These are phyloP conservation scores for Botryotinia calthae DNA, from an alignment of 2,329 filamentous ascomycete genomes.

Conservation along the genomic window DNA sequence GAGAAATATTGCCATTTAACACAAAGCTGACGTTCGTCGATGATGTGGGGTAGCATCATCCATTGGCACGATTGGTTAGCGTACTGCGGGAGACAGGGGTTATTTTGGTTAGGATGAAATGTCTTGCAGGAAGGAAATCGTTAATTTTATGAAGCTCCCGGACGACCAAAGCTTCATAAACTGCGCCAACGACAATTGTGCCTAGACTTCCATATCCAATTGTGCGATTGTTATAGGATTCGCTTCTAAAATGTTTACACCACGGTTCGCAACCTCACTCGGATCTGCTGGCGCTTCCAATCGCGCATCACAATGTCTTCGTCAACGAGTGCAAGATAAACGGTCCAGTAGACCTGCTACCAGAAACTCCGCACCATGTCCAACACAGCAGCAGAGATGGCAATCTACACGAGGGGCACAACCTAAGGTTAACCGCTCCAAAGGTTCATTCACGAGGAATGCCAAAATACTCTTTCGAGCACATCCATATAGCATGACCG, in stretches of 20 bases:
- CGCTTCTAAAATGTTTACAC: conserved; percentile 31
- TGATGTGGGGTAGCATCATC: conserved; percentile 21
- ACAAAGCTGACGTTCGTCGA: neutral
- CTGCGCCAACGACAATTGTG: conserved; percentile 3
- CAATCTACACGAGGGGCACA: conserved; percentile 28
- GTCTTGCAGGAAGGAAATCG: conserved; percentile 11
- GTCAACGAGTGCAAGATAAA: conserved; percentile 28
- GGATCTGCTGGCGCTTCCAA: conserved; percentile 26
- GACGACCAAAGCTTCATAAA: conserved; percentile 3
- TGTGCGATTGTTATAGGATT: neutral
- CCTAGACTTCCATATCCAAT: neutral
- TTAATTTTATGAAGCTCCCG: neutral
- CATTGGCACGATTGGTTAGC: conserved; percentile 11
- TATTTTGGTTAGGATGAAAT: conserved; percentile 9
- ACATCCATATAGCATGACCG: conserved; percentile 35
- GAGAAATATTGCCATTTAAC: neutral
- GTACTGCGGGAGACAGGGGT: conserved; percentile 7
- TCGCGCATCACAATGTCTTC: conserved; percentile 33
- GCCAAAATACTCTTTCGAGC: conserved; percentile 32
- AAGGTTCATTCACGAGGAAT: conserved; percentile 15
- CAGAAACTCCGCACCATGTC: conserved; percentile 11
- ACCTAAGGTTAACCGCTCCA: neutral
- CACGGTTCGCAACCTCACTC: conserved; percentile 27
- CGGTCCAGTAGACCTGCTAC: conserved; percentile 12
- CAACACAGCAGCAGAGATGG: conserved; percentile 30